Conservation (phyloP, 108 stramenopile genomes). For the Mayamaea pseudoterrestris region DNA sequence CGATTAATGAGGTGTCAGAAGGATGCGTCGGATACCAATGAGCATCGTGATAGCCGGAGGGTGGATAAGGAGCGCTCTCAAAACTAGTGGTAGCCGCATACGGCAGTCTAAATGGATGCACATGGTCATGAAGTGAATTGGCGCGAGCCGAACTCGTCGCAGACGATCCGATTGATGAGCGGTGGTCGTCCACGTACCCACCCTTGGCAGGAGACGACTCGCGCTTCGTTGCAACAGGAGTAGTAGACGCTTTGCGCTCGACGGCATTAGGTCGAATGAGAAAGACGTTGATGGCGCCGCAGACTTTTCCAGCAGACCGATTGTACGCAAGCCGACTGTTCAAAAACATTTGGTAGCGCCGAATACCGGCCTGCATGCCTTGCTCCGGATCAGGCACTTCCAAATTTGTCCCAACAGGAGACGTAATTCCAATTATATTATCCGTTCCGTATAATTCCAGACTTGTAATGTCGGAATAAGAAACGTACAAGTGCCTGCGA, state of each 20-base stretch:
- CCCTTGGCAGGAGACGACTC: too few relatives aligned
- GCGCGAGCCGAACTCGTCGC: too few relatives aligned
- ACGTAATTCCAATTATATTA: slow-evolving; percentile 84
- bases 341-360: slow-evolving; percentile 81
- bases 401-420: slow-evolving; percentile 79
- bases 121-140: too few relatives aligned
- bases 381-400: slow-evolving; percentile 86
- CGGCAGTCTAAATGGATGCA: too few relatives aligned
- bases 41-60: too few relatives aligned
- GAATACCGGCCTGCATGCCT: slow-evolving; percentile 50
- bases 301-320: background rate
- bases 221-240: background rate
- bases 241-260: too few relatives aligned
- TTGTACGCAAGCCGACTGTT: slow-evolving; percentile 37
- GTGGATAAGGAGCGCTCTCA: too few relatives aligned
- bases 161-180: too few relatives aligned
- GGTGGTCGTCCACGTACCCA: too few relatives aligned
- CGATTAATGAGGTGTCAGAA: too few relatives aligned
- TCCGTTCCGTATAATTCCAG: slow-evolving; percentile 44
- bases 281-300: slow-evolving; percentile 44
- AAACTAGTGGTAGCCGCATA: too few relatives aligned
- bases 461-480: slow-evolving; percentile 49
- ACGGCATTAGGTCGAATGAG: slow-evolving; percentile 26
- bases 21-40: too few relatives aligned
- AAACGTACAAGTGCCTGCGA: slow-evolving; percentile 42